Base-by-base conservation (phyloP, 1,284 basidiomycete species). In the Marasmius tenuissimus region DNA sequence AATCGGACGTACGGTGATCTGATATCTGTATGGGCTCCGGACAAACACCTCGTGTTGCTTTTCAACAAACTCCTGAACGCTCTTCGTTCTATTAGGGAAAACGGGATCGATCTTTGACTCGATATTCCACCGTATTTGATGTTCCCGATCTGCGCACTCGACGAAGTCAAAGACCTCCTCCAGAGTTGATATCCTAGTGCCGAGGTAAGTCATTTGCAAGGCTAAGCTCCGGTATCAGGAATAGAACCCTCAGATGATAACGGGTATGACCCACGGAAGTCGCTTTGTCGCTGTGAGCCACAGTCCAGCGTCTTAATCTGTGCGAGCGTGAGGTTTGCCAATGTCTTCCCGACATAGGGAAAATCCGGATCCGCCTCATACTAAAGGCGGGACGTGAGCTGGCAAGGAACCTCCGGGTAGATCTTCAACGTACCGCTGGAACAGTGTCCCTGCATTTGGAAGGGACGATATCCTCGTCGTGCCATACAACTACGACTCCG, bases 271-370 rank as follows among this genome's bases (percentile, higher is more conserved):
- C 68, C 76, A 86, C 90, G 89, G 67, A 85, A 92, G 60, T 80
- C 77, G 10, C 73, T 67, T 55, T 85, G 83, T 38, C 89, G 82
- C 66, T 82, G 78, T n/a, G 89, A 89, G 48, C 91, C 91, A 67
- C 91, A 93, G 69, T 93, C 90, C 54, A 93, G 73, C 4, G 89
- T 92, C 73, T 86, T 87, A 63, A 93, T 75, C 72, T 93, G 90
- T 6, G 89, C 85, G 47, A 93, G 74, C 0, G 92, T 93, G 54
- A 94, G 80, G 71, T 93, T 90, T 37, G 85, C 88, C 59, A 93
- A 80, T 64, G 81, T 84, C 73, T 92, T 90, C 52, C 88, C 90
- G 42, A 91, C 88, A 69, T 90, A 90, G 27, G 88, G 88, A 67
- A 82, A 90, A 57, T 77, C 75, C 1, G 85, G 84, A 70, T 91